Conservation (phyloP, 495 filamentous ascomycete genomes). For the Podospora appendiculata region DNA sequence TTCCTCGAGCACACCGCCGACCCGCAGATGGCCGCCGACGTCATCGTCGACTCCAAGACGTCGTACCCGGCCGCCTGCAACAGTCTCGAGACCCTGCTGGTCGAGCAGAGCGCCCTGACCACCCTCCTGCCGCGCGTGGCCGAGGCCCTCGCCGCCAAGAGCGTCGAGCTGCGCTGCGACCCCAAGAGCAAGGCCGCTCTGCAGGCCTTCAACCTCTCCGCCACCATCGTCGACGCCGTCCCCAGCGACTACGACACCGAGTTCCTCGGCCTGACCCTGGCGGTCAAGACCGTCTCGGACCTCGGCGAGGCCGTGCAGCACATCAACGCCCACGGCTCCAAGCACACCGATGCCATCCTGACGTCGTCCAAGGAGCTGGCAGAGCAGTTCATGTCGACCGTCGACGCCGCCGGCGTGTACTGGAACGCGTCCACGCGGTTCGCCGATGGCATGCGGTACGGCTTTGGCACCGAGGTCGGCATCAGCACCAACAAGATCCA, state of each 20-base stretch:
- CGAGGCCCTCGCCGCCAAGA: constrained; percentile 59
- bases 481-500: constrained; percentile 99
- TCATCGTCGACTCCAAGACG: constrained; percentile 86
- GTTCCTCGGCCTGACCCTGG: constrained; percentile 77
- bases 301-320: constrained; percentile 71
- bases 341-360: constrained; percentile 91
- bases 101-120: constrained; percentile 63
- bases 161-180: constrained; percentile 84
- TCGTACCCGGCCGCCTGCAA: constrained; percentile 98
- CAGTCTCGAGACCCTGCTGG: constrained; percentile 77
- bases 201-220: constrained; percentile 21
- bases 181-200: constrained; percentile 54
- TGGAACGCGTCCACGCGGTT: constrained; percentile 95
- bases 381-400: constrained; percentile 67
- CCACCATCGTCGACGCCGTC: constrained; percentile 50
- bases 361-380: constrained; percentile 59
- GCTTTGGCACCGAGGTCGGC: constrained; percentile 95
- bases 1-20: constrained; percentile 82
- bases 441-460: constrained; percentile 93
- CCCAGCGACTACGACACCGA: constrained; percentile 78
- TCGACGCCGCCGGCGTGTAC: constrained; percentile 90
- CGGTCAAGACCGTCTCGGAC: constrained; percentile 67
- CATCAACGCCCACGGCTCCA: constrained; percentile 86
- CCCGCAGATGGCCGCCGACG: constrained; percentile 58
- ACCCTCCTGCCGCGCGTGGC: constrained; percentile 67